Evolutionary conservation across 2,329 filamentous ascomycete genomes (phyloP), one percentile per base, ranked within the genome.

Genomic region (Penicillium griseofulvum): DNA sequence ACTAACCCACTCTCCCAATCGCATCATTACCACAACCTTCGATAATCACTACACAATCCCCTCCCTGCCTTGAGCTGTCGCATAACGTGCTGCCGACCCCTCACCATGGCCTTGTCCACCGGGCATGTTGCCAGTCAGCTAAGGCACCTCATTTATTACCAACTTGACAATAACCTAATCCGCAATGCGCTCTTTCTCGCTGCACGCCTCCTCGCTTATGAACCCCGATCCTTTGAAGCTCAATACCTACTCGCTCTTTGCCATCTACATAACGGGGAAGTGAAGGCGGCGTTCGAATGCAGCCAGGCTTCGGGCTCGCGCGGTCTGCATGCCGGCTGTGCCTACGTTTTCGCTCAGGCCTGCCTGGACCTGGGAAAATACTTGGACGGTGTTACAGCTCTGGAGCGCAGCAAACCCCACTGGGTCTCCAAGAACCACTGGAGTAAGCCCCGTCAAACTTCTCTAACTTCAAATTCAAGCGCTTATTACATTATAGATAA

Each of bases 121-220:
- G 73, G 80, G 45, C 78, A 83, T 68, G 79, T 84, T 57, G 80
- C 81, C 52, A 76, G 76, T 62, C 85, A 88, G 71, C 78, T 88
- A 66, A 80, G 84, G 67, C 83, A 87, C 65, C 78, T 87, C 46
- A 82, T 88, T 59, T 86, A 85, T 76, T 87, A 88, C 71, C 82
- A 87, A 70, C 86, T 99, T 72, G 94, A 99, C 79, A 96, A 96
- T 71, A 87, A 91, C 68, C 85, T 92, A 36, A 82, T 89, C 69
- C 87, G 92, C 53, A 97, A 96, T 71, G 94, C 94, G 54, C 86
- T 96, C 39, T 99, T 99, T 77, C 90, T 96, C 58, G 89, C 94
- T 57, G 90, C 93, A 68, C 86, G 94, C 61, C 83, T 97, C 19
- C 83, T 86, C 59, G 92, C 91, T 48, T 89, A 93, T 65, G 93